A percentile compares a stretch with the other conserved stretches of the same genome.
phyloP scores from a whole-genome alignment of 371 early-diverging fungal species.

The Mortierella sp. region DNA sequence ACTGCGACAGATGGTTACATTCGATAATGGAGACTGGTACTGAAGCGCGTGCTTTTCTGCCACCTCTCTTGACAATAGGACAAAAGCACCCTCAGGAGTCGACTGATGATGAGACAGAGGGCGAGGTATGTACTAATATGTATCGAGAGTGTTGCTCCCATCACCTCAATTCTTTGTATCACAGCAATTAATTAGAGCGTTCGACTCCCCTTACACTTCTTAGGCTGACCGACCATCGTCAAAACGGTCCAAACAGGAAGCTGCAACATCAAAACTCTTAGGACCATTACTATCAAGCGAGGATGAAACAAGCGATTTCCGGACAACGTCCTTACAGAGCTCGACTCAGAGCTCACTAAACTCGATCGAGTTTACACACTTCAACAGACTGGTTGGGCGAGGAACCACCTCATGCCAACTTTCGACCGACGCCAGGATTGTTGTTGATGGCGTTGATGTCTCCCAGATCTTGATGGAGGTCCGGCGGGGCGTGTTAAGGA shows the following conservation, averaged over 20 bases:
- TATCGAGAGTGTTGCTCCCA: no score
- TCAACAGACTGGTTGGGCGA: conserved; percentile 27
- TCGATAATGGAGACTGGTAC: not conserved
- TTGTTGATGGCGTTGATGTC: not conserved
- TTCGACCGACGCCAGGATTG: not conserved
- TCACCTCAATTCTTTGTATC: no score
- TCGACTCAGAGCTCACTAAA: not conserved
- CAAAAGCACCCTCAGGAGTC: not conserved
- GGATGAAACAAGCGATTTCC: not conserved
- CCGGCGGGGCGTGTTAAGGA: conserved; percentile 1
- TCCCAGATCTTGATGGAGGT: conserved; percentile 18
- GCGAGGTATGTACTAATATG: not conserved
- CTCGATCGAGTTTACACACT: conserved; percentile 17
- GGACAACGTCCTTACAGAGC: not conserved
- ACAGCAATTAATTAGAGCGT: not conserved
- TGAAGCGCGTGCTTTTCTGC: no score
- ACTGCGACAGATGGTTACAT: not conserved
- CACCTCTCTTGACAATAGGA: not conserved
- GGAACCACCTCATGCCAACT: conserved; percentile 25
- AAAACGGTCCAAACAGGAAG: not conserved
- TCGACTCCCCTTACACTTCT: not conserved
- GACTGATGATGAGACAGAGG: not conserved
- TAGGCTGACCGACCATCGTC: not conserved
- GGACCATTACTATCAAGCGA: not conserved
- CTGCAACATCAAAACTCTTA: not conserved